Evolutionary conservation across 2,329 filamentous ascomycete species (phyloP).

Genomic region (Fusarium piperis): DNA sequence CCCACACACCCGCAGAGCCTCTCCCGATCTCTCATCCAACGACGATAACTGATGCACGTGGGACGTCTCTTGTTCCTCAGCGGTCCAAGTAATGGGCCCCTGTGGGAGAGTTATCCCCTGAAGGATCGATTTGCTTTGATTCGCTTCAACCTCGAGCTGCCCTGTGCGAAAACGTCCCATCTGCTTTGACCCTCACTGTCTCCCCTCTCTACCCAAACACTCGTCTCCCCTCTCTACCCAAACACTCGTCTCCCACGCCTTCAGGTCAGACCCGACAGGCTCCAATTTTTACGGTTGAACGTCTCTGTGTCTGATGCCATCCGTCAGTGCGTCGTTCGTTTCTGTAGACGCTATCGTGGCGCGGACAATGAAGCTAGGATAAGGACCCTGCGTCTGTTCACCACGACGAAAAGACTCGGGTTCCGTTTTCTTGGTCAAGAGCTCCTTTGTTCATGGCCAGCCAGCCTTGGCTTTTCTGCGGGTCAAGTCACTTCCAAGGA

Average conservation of each 20-base stretch:
- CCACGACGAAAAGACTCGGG: not conserved
- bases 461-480: not conserved
- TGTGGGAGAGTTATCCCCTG: not conserved
- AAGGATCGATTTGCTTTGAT: not conserved
- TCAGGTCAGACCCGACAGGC: not conserved
- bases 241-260: not conserved
- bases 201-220: not conserved
- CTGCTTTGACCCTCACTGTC: not conserved
- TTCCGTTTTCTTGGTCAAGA: not conserved
- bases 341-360: not conserved
- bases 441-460: not conserved
- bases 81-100: not conserved
- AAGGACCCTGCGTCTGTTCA: not conserved
- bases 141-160: not conserved
- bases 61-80: constrained; percentile 5
- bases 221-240: not conserved
- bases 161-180: not conserved
- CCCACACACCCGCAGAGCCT: constrained; percentile 2
- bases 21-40: constrained; percentile 17
- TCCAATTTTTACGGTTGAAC: not conserved
- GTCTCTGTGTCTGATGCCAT: not conserved
- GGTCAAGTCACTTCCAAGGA: not conserved
- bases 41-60: constrained; percentile 29
- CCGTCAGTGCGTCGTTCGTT: not conserved
- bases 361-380: not conserved